Conservation (phyloP, 768 basidiomycete species). For the Leccinum variicolor region DNA sequence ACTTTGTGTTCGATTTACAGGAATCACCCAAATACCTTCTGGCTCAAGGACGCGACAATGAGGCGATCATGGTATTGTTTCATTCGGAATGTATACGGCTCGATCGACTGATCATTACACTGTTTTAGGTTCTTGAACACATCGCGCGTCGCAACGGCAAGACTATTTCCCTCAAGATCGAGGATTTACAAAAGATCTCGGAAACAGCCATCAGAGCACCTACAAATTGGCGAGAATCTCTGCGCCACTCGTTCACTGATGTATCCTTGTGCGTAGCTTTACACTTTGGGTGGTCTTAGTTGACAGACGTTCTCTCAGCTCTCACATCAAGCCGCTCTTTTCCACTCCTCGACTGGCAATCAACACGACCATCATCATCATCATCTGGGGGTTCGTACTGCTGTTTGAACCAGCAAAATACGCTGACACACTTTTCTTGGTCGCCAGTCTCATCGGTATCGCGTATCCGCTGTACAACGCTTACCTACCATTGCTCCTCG, state of each 20-base stretch:
- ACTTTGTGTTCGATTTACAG: conserved; percentile 54
- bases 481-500: conserved; percentile 50
- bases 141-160: conserved; percentile 48
- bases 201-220: conserved; percentile 6
- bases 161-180: conserved; percentile 42
- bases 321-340: conserved; percentile 50
- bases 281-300: background rate
- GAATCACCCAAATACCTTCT: conserved; percentile 63
- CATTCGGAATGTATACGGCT: background rate
- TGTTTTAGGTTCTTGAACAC: conserved; percentile 41
- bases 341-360: conserved; percentile 39
- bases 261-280: conserved; percentile 37
- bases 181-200: conserved; percentile 37
- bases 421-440: background rate
- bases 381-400: conserved; percentile 47
- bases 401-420: background rate
- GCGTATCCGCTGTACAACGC: conserved; percentile 53
- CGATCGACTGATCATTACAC: background rate
- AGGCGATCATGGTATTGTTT: conserved; percentile 43
- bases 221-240: conserved; percentile 20
- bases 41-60: conserved; percentile 52
- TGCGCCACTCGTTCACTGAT: conserved; percentile 34
- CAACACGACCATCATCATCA: conserved; percentile 46
- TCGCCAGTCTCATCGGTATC: conserved; percentile 38
- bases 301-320: conserved; percentile 25